Conservation (phyloP, 129 eudicot genomes). For the Chrysanthemum seticuspe region DNA sequence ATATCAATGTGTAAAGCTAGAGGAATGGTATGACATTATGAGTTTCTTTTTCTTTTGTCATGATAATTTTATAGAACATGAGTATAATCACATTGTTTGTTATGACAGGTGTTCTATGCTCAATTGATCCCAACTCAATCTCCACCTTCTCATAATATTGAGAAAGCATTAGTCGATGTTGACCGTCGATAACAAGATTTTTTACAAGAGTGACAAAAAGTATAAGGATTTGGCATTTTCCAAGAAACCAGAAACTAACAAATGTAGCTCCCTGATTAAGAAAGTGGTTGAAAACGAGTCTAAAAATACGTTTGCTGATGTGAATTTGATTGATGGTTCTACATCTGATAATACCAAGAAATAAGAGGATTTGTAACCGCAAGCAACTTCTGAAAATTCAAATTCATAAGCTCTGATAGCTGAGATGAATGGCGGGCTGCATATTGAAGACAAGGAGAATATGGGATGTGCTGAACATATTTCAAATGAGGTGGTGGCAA, state of each 20-base stretch:
- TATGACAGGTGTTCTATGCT: conserved; percentile 39
- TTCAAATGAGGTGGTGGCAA: conserved; percentile 15
- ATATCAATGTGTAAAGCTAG: conserved; percentile 53
- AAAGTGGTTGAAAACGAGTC: conserved; percentile 25
- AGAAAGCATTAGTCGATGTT: conserved; percentile 39
- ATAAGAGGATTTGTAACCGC: conserved; percentile 20
- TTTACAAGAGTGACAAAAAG: too few relatives aligned
- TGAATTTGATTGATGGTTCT: conserved; percentile 18
- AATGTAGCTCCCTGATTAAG: neutral
- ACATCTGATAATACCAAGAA: neutral
- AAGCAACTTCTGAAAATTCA: conserved; percentile 15
- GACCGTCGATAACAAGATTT: neutral
- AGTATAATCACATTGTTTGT: neutral
- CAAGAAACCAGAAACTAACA: too few relatives aligned
- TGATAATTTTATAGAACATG: neutral
- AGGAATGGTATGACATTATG: conserved; percentile 59
- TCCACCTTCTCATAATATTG: conserved; percentile 37
- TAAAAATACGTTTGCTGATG: conserved; percentile 22
- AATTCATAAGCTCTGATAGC: conserved; percentile 20
- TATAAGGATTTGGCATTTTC: too few relatives aligned
- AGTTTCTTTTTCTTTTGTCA: neutral
- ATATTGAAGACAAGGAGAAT: conserved; percentile 32
- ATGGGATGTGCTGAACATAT: conserved; percentile 18
- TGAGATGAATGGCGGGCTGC: conserved; percentile 13
- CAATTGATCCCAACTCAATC: conserved; percentile 29